Conservation (phyloP, 805 yeast genomes). For the Brettanomyces naardenensis region DNA sequence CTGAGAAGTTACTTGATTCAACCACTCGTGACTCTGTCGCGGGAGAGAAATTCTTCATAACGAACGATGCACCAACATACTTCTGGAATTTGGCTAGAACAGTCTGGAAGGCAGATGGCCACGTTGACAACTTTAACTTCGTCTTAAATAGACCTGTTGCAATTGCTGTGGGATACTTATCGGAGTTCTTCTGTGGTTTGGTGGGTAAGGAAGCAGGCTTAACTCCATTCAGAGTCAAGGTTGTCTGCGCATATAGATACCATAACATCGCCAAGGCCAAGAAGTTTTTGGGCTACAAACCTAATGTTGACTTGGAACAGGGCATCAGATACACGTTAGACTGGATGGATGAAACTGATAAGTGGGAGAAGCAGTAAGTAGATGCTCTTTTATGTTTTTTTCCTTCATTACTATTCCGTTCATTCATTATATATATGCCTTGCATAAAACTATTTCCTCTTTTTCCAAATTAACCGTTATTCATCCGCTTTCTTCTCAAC, state of each 20-base stretch:
- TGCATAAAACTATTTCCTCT: too few species aligned
- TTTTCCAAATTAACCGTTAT: too few species aligned
- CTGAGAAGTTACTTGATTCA: slow-evolving; percentile 56
- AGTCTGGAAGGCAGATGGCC: slow-evolving; percentile 96
- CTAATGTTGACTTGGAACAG: slow-evolving; percentile 67
- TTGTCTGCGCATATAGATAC: slow-evolving; percentile 89
- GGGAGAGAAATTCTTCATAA: slow-evolving; percentile 84
- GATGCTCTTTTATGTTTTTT: background rate
- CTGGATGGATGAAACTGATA: slow-evolving; percentile 73
- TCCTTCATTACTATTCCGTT: too few species aligned
- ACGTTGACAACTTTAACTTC: slow-evolving; percentile 59
- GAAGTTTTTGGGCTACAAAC: slow-evolving; percentile 64
- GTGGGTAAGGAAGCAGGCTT: slow-evolving; percentile 84
- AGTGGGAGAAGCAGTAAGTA: slow-evolving; percentile 4
- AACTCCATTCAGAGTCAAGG: slow-evolving; percentile 89
- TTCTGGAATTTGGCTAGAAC: slow-evolving; percentile 97
- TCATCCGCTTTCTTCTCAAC: slow-evolving; percentile 1
- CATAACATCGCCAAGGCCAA: slow-evolving; percentile 90
- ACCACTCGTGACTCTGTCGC: slow-evolving; percentile 40
- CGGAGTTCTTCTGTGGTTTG: slow-evolving; percentile 65
- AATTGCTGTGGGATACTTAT: slow-evolving; percentile 67
- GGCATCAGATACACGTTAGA: slow-evolving; percentile 75
- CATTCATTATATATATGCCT: too few species aligned
- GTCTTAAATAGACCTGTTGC: slow-evolving; percentile 73
- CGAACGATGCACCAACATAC: slow-evolving; percentile 91